phyloP scores from a whole-genome alignment of 306 rosid genomes.

The Sesbania bispinosa region DNA sequence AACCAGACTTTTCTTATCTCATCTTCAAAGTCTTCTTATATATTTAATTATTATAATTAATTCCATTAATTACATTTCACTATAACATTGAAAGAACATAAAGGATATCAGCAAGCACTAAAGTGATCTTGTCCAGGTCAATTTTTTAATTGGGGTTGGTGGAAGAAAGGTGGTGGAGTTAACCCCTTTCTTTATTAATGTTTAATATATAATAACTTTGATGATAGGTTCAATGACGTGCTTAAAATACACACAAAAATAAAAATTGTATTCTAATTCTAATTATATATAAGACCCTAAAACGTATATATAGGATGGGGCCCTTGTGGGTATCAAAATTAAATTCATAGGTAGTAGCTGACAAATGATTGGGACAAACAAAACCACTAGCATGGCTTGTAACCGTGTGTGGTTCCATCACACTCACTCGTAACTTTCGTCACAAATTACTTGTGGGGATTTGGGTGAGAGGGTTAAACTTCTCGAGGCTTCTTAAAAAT shows the following conservation, averaged over 20 bases:
- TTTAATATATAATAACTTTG: not conserved
- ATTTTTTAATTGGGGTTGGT: constrained; percentile 9
- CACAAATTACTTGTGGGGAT: constrained; percentile 28
- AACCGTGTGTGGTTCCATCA: constrained; percentile 23
- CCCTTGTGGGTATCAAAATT: not conserved
- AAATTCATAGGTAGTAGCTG: not conserved
- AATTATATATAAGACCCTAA: not conserved
- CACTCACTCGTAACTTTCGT: constrained; percentile 30
- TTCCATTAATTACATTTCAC: not conserved
- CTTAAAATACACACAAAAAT: not conserved
- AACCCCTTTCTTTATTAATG: not conserved
- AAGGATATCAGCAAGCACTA: constrained; percentile 1
- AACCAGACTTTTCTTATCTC: constrained; percentile 37
- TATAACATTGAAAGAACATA: not conserved
- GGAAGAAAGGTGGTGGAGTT: constrained; percentile 4
- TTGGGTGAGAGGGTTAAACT: constrained; percentile 17
- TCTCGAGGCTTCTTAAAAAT: constrained; percentile 32
- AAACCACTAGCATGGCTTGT: not conserved
- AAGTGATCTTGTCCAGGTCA: not conserved
- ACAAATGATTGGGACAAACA: constrained; percentile 19
- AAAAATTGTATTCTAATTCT: not conserved
- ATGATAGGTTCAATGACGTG: not conserved
- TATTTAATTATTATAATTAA: constrained; percentile 11
- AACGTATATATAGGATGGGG: not conserved
- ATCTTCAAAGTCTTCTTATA: constrained; percentile 40